Evolutionary conservation across 75 land plant species (phyloP).

Genomic region (Larix kaempferi): DNA sequence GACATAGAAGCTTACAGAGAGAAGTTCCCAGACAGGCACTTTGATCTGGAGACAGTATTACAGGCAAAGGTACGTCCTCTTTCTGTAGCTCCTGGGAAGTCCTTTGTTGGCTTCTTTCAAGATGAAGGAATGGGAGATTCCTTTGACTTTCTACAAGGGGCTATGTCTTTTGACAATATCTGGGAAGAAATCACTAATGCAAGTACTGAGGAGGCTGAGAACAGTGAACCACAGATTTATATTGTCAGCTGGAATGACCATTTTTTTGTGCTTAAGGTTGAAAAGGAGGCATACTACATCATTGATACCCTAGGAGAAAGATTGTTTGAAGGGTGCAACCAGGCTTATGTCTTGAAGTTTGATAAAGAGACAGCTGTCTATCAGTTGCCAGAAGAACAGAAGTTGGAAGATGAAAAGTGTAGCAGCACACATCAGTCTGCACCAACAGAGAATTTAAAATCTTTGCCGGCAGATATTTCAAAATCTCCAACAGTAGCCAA

Average conservation of each 20-base stretch:
- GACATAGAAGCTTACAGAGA: constrained; percentile 47
- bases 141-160: constrained; percentile 67
- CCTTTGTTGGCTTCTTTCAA: constrained; percentile 83
- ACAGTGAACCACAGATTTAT: constrained; percentile 49
- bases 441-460: background rate
- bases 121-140: constrained; percentile 53
- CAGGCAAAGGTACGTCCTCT: constrained; percentile 72
- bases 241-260: constrained; percentile 99
- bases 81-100: constrained; percentile 62
- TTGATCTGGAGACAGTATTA: constrained; percentile 88
- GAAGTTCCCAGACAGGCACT: constrained; percentile 86
- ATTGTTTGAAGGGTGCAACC: constrained; percentile 82
- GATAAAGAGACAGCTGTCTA: constrained; percentile 62
- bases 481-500: constrained; percentile 3
- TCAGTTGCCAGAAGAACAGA: constrained; percentile 22
- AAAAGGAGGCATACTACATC: constrained; percentile 68
- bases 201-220: constrained; percentile 1
- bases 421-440: background rate
- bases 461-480: too few species aligned
- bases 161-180: constrained; percentile 83
- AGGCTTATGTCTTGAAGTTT: constrained; percentile 85
- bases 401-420: constrained; percentile 2
- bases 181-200: constrained; percentile 73
- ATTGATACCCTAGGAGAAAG: constrained; percentile 94
- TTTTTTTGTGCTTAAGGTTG: constrained; percentile 88